Evolutionary conservation across 106 monocot genomes (phyloP).

Genomic region (Amphibolis antarctica): DNA sequence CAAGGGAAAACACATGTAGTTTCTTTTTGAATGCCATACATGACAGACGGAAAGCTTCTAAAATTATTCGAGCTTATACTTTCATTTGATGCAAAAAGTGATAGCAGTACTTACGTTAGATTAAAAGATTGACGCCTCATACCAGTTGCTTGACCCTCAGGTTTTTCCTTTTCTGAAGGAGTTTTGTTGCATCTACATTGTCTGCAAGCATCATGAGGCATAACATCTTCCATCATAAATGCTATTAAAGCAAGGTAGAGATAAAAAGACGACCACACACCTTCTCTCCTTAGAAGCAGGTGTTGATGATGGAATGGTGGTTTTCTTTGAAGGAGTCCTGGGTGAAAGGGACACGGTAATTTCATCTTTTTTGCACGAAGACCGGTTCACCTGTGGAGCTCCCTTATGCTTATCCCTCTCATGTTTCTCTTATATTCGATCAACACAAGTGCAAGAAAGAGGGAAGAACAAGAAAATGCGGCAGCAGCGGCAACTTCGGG

Average conservation of each 20-base stretch:
- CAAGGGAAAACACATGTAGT: too few species aligned
- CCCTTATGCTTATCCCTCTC: constrained; percentile 23
- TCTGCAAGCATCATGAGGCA: constrained; percentile 3
- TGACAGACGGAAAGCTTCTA: too few species aligned
- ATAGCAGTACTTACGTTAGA: constrained; percentile 11
- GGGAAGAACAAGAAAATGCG: too few species aligned
- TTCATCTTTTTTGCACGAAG: not conserved
- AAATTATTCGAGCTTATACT: too few species aligned
- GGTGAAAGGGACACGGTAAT: not conserved
- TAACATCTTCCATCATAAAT: not conserved
- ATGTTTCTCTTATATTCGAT: not conserved
- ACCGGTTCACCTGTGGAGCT: constrained; percentile 9
- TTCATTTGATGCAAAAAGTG: too few species aligned
- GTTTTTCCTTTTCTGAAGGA: not conserved
- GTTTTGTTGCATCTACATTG: too few species aligned
- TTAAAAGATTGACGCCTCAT: not conserved
- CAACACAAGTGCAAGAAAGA: too few species aligned
- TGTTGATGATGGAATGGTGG: constrained; percentile 3
- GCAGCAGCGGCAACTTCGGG: too few species aligned
- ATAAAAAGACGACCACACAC: not conserved
- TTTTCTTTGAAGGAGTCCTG: constrained; percentile 16
- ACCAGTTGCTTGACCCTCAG: constrained; percentile 2
- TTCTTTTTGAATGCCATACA: too few species aligned
- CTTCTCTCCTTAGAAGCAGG: constrained; percentile 2
- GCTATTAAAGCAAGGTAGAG: not conserved